Evolutionary conservation across 1,284 basidiomycete genomes (phyloP).

Genomic region (Microbotryum scabiosae): DNA sequence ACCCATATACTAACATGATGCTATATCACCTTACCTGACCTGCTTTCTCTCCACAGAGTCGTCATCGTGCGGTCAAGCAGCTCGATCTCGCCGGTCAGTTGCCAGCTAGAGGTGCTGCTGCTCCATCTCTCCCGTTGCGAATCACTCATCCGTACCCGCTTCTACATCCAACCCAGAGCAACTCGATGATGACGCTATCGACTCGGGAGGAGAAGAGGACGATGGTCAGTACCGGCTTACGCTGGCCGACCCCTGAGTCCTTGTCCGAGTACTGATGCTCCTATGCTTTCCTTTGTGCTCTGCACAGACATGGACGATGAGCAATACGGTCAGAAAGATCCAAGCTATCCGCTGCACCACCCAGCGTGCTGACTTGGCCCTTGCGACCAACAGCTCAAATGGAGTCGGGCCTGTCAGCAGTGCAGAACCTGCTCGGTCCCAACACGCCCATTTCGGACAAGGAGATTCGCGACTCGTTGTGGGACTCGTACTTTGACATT

Average conservation of each 20-base stretch:
- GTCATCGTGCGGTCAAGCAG: conserved; percentile 80
- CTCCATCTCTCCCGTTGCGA: conserved; percentile 2
- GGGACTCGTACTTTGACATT: conserved; percentile 83
- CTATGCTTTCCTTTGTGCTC: too few relatives aligned
- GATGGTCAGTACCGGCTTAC: background rate
- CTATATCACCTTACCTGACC: too few relatives aligned
- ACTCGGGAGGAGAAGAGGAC: conserved; percentile 14
- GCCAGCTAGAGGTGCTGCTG: too few relatives aligned
- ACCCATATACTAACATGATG: too few relatives aligned
- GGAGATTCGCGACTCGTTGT: conserved; percentile 70
- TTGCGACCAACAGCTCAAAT: conserved; percentile 53
- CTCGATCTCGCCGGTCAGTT: conserved; percentile 69
- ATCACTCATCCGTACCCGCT: background rate
- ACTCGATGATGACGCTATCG: conserved; percentile 56
- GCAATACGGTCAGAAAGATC: conserved; percentile 37
- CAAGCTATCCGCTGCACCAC: background rate
- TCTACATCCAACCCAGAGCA: conserved; percentile 49
- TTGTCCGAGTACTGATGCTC: background rate
- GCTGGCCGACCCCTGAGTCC: background rate
- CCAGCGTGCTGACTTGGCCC: background rate
- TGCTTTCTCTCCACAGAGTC: conserved; percentile 8
- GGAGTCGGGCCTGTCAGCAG: conserved; percentile 57
- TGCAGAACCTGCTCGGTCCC: conserved; percentile 59
- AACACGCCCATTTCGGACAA: conserved; percentile 61
- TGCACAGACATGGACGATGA: conserved; percentile 51